Evolutionary conservation across 1,284 basidiomycete species (phyloP).

Genomic region (Naganishia sp.): DNA sequence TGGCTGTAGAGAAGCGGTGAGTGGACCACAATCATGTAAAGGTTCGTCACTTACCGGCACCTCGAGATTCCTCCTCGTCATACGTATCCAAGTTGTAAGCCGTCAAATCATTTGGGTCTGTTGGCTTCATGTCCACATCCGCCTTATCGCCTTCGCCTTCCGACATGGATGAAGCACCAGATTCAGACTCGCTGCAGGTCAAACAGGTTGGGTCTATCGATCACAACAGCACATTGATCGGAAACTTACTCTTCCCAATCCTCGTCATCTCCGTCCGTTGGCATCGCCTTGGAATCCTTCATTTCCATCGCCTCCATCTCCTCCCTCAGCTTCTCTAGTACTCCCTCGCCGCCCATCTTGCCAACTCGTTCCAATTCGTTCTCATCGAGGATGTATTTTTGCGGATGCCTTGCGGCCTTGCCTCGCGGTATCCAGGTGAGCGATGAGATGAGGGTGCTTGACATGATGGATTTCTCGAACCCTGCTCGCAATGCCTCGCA

Average conservation of each 20-base stretch:
- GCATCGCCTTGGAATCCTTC: constrained; percentile 61
- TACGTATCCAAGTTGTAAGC: constrained; percentile 93
- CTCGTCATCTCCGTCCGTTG: constrained; percentile 51
- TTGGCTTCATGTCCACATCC: constrained; percentile 44
- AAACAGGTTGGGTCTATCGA: not conserved
- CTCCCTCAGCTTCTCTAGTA: constrained; percentile 77
- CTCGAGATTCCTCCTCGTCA: constrained; percentile 72
- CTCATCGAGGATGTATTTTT: constrained; percentile 89
- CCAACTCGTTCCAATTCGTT: constrained; percentile 87
- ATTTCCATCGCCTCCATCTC: constrained; percentile 71
- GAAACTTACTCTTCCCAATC: constrained; percentile 78
- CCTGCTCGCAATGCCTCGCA: too few relatives aligned
- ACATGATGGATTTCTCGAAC: not conserved
- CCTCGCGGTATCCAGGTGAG: constrained; percentile 79
- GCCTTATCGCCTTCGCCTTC: constrained; percentile 57
- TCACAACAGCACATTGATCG: constrained; percentile 11
- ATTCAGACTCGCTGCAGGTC: constrained; percentile 29
- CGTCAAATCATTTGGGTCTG: constrained; percentile 74
- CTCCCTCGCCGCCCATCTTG: constrained; percentile 76
- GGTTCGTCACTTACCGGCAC: constrained; percentile 58
- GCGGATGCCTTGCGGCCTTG: constrained; percentile 71
- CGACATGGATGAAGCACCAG: constrained; percentile 27
- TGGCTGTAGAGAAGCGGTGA: constrained; percentile 56
- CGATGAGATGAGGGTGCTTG: constrained; percentile 58
- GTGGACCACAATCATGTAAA: not conserved